Evolutionary conservation across 2,329 filamentous ascomycete species (phyloP), one percentile per base, ranked within the genome.

Genomic region (Cordyceps cicadae): DNA sequence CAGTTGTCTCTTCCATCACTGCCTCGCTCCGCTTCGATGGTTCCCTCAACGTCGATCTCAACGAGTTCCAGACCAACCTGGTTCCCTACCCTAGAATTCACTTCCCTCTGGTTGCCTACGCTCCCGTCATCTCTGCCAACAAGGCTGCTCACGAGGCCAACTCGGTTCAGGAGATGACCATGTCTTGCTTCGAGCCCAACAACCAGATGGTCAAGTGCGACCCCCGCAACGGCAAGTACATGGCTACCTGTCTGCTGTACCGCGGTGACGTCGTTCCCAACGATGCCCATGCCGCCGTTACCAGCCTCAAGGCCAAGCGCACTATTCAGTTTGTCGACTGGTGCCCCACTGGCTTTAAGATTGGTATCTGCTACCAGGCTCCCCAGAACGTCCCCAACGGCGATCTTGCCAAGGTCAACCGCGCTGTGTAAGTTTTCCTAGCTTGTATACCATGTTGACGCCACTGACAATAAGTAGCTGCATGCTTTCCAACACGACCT

Each of bases 171-270:
- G 94, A 97, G 83, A 97, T 97, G 82, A 95, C 91, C 78, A 95
- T 93, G 87, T 90, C 90, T 67, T 97, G 93, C 88, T 99, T 99
- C 81, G 93, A 99, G 86, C 92, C 93, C 70, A 90, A 97, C 87
- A 97, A 96, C 87, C 93, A 99, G 88, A 99, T 99, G 93, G 93
- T 99, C 76, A 96, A 96, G 85, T 99, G 93, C 75, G 94, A 99
- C 76, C 93, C 93, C 69, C 92, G 92, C 73, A 92, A 95, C 77
- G 93, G 93, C 79, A 99, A 99, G 85, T 99, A 99, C 86, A 99
- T 99, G 93, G 93, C 93, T 67, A 97, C 92, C 71, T 97, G 92
- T 78, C 79, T 99, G 79, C 82, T 99, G 76, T 99, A 99, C 86
- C 93, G 93, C 75, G 94, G 93, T 77, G 94, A 97, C 72, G 93